Conservation (phyloP, 257 asterid genomes). For the Solanum neorickii region DNA sequence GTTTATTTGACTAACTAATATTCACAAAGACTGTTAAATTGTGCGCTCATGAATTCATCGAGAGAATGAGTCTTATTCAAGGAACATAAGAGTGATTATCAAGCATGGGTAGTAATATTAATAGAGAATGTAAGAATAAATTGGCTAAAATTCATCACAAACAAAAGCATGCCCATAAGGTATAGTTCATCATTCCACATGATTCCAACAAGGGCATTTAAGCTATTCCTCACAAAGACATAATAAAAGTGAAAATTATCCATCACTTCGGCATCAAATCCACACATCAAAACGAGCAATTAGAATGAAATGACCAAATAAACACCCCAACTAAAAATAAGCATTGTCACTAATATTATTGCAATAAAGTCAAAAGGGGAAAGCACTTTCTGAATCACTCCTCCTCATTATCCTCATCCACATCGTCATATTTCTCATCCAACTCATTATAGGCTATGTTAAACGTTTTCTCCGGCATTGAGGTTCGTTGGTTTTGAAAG, state of each 20-base stretch:
- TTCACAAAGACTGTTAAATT: not conserved
- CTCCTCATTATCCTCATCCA: too few relatives aligned
- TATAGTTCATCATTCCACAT: not conserved
- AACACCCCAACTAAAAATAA: too few relatives aligned
- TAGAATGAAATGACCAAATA: too few relatives aligned
- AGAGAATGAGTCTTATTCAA: not conserved
- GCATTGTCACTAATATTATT: not conserved
- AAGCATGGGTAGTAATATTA: not conserved
- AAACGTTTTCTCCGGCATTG: too few relatives aligned
- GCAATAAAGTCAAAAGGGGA: too few relatives aligned
- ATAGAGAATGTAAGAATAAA: not conserved
- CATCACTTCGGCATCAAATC: not conserved
- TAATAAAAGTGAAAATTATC: not conserved
- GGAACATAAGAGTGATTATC: too few relatives aligned
- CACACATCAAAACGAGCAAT: not conserved
- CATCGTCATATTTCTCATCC: too few relatives aligned
- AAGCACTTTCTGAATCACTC: too few relatives aligned
- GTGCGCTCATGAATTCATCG: not conserved
- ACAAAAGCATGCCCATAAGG: not conserved
- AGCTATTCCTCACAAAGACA: not conserved
- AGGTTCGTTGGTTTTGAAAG: too few relatives aligned
- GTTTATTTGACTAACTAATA: too few relatives aligned
- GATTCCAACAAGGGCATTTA: not conserved
- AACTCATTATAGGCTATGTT: too few relatives aligned
- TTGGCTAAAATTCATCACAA: not conserved